Conservation (phyloP, 306 rosid genomes). For the Lablab purpureus region DNA sequence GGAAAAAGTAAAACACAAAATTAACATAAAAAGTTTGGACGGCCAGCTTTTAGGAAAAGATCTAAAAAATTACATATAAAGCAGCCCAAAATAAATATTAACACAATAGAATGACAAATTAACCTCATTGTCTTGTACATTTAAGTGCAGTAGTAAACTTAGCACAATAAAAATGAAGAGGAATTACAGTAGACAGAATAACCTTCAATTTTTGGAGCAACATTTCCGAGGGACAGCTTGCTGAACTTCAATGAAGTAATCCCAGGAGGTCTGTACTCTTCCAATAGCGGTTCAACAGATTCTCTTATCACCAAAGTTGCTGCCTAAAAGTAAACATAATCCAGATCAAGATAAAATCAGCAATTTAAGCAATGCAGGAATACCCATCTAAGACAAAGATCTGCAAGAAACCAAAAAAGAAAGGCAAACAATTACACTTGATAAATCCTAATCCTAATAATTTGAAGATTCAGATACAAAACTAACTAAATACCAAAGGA, state of each 20-base stretch:
- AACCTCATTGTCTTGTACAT: constrained; percentile 21
- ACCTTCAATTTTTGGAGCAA: constrained; percentile 98
- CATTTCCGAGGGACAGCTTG: constrained; percentile 89
- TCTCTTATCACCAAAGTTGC: constrained; percentile 83
- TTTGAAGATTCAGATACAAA: not conserved
- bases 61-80: not conserved
- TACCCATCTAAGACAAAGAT: not conserved
- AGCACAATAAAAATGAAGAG: not conserved
- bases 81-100: constrained; percentile 19
- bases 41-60: constrained; percentile 20
- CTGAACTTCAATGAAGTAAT: constrained; percentile 91
- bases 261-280: constrained; percentile 90
- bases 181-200: constrained; percentile 26
- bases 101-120: constrained; percentile 31
- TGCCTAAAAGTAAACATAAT: constrained; percentile 64
- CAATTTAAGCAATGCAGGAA: constrained; percentile 34
- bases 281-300: constrained; percentile 92
- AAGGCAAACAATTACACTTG: not conserved
- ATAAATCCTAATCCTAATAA: not conserved
- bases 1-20: constrained; percentile 2
- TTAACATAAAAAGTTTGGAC: constrained; percentile 1
- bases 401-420: constrained; percentile 34
- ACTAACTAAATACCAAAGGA: not conserved
- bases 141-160: constrained; percentile 7
- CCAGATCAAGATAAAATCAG: constrained; percentile 36